Evolutionary conservation across 2,329 filamentous ascomycete genomes (phyloP), one percentile per base, ranked within the genome.

Genomic region (Hypoxylon sp.): DNA sequence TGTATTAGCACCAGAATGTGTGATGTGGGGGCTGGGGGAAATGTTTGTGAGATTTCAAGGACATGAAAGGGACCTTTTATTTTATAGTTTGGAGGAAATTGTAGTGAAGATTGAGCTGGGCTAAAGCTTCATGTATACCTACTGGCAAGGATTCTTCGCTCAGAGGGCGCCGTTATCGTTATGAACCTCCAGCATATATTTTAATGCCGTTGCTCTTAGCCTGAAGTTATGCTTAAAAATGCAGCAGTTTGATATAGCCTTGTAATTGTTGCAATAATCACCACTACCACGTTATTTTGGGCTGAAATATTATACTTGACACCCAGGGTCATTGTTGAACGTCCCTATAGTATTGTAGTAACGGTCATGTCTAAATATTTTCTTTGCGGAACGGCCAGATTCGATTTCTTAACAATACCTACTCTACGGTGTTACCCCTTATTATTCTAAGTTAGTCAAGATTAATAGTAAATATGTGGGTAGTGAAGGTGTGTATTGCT

Each of bases 1-100:
- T 77, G 8, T 74, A 72, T 57, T 67, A 64, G 29, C 50, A 31
- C 26, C 22, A 6, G 22, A 29, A 31, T 53, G 5, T 37, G 26
- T 10, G 29, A 47, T 3, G 17, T 2, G 22, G 29, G 11, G 39
- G n/a, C 33, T 26, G 44, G 10, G 11, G 19, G 22, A 6, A 29
- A 35, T 11, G 10, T 48, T 22, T 1, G 9, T 44, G 22, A 9
- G 24, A n/a, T 10, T 29, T 33, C 19, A 35, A 29, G 24, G 17
- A 59, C 9, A 44, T 51, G 19, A 44, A 35, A 13, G 22, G 8
- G 13, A 26, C 31, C 31, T 65, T 31, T 42, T 60, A 35, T 48
- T 44, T 46, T 63, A 39, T 44, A 37, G 46, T 42, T 51, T 8
- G 14, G 19, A 22, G 31, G 42, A 51, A 26, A 52, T 42, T 54